Conservation (phyloP, 2,329 filamentous ascomycete genomes). For the Penicillium griseofulvum region DNA sequence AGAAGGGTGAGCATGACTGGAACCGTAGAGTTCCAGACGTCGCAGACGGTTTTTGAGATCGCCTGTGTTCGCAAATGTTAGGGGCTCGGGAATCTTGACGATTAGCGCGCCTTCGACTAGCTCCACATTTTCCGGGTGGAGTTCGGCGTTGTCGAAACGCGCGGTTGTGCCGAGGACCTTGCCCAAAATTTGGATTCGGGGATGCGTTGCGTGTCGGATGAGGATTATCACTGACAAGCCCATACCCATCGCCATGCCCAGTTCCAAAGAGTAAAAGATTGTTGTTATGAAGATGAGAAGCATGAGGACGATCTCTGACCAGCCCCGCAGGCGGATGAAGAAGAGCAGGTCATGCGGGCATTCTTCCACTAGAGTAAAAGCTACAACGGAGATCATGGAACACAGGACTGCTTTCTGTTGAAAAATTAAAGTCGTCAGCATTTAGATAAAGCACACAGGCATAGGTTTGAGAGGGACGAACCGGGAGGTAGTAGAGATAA, state of each 20-base stretch:
- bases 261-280: conserved; percentile 89
- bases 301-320: conserved; percentile 85
- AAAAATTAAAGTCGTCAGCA: conserved; percentile 1
- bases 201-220: conserved; percentile 84
- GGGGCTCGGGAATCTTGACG: conserved; percentile 93
- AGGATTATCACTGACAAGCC: conserved; percentile 86
- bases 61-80: conserved; percentile 96
- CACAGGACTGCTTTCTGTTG: conserved; percentile 84
- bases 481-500: conserved; percentile 93
- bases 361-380: conserved; percentile 92
- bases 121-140: conserved; percentile 71
- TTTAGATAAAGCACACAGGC: neutral
- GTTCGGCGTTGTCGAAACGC: conserved; percentile 80
- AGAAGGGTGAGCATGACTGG: conserved; percentile 77
- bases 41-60: conserved; percentile 80
- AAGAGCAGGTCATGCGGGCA: conserved; percentile 88
- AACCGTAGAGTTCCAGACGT: conserved; percentile 87
- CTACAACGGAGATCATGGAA: conserved; percentile 92
- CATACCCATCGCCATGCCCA: conserved; percentile 92
- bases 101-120: conserved; percentile 91
- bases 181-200: conserved; percentile 93
- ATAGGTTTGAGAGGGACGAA: conserved; percentile 49
- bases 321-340: conserved; percentile 81
- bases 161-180: conserved; percentile 75
- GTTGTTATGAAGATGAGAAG: conserved; percentile 84